A percentile compares a stretch with the other conserved stretches of the same genome.
Evolutionary conservation across 495 filamentous ascomycete species (phyloP).

Genomic region (Hypoxylon intermedium): DNA sequence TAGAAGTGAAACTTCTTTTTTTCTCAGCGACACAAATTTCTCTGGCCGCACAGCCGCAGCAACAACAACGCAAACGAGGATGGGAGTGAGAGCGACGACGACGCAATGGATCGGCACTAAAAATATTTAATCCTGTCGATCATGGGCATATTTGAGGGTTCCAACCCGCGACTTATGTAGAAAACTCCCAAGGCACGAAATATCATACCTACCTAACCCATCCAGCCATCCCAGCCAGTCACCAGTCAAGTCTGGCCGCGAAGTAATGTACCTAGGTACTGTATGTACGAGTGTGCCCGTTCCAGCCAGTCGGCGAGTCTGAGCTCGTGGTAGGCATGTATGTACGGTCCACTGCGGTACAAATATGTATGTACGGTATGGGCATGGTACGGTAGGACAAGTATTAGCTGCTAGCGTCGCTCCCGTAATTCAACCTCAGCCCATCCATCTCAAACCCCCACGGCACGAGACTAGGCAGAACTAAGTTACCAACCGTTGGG

Average conservation of each 20-base stretch:
- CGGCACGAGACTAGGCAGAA: not conserved
- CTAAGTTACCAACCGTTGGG: not conserved
- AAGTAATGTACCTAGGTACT: no score
- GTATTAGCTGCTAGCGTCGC: no score
- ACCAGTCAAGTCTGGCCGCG: no score
- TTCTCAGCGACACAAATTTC: no score
- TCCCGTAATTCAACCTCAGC: not conserved
- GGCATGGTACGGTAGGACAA: no score
- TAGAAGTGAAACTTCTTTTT: no score
- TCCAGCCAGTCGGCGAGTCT: not conserved
- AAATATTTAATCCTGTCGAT: constrained; percentile 18
- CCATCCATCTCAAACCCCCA: constrained; percentile 17
- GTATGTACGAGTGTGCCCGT: not conserved
- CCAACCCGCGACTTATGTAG: constrained; percentile 29
- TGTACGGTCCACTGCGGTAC: not conserved
- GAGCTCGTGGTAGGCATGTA: no score
- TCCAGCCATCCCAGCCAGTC: no score
- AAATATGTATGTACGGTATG: no score
- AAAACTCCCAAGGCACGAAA: constrained; percentile 16
- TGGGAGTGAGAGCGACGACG: not conserved
- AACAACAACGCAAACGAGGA: constrained; percentile 10
- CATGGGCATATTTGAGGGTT: constrained; percentile 11
- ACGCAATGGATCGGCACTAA: constrained; percentile 7
- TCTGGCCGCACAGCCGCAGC: constrained; percentile 1
- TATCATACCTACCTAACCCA: no score